Evolutionary conservation across 495 filamentous ascomycete genomes (phyloP).

Genomic region (Neurospora sp.): DNA sequence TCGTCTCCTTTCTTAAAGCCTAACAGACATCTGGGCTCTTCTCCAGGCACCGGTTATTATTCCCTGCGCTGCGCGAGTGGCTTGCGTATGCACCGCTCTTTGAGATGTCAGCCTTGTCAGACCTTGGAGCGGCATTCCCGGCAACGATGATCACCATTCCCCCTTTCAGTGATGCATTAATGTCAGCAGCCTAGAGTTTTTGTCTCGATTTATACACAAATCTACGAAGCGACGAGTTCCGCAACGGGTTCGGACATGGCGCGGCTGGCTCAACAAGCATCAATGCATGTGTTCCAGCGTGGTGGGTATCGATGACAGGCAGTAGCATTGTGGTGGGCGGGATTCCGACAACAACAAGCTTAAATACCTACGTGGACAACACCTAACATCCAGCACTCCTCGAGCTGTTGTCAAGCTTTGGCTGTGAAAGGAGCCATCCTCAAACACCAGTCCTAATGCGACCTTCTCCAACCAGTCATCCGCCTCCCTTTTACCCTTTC

Average conservation of each 20-base stretch:
- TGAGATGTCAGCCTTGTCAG: background rate
- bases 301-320: background rate
- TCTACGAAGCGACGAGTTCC: background rate
- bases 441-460: background rate
- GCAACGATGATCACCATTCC: background rate
- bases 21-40: background rate
- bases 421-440: background rate
- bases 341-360: background rate
- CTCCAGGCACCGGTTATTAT: background rate
- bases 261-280: background rate
- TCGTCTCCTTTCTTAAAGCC: slow-evolving; percentile 4
- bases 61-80: slow-evolving; percentile 11
- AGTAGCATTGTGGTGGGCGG: background rate
- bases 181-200: background rate
- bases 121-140: background rate
- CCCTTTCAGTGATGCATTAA: background rate
- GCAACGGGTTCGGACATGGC: background rate
- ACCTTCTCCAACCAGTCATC: background rate
- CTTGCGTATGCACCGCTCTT: slow-evolving; percentile 20
- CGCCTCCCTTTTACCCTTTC: background rate
- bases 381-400: background rate
- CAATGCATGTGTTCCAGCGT: background rate
- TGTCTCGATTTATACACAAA: background rate
- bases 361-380: background rate
- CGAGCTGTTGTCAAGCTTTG: background rate